Base-by-base conservation (phyloP, 805 yeast genomes). In the Saccharomycopsis fibuligera region DNA sequence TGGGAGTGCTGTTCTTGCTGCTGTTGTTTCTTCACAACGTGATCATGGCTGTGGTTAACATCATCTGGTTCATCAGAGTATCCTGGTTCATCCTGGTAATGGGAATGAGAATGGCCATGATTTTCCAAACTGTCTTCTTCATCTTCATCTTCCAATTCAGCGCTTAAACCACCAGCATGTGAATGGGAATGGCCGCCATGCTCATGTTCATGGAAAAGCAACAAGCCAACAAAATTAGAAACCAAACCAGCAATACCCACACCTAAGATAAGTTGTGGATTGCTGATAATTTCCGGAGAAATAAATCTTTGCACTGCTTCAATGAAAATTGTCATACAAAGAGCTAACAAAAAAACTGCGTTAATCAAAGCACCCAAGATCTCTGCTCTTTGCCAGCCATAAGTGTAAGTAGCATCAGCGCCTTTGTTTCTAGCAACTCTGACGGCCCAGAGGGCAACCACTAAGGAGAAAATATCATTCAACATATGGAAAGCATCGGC, bases 401-500 rank as follows among this genome's bases (percentile, higher is more conserved):
- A 91, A 2, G 98, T 93, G 68, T 86, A 91, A 50, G 81, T 82
- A 2, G 93, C 83, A 62, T 88, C 93, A 1, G 96, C 93, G 25
- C 81, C 79, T 59, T 80, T 77, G 35, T 78, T 79, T 58, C 84
- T 84, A 46, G 96, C 89, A 10, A 89, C 96, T 54, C 78, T 78
- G 19, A 93, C 98, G 0, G 99, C 99, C 97, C 97, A 91, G 29
- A 90, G 69, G 0, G 99, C 99, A 44, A 91, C 89, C 17, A 90
- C 55, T 31, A 91, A 71, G 1, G 97, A 88, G 51, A 91, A 80
- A 48, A 91, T 86, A 67, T 91, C 99, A 68, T 93, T 91, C 56
- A 91, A 73, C 98, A 93, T 93, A 65, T 91, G 99, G 75, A 91
- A 93, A 1, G 98, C 84, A 63, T 91, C 99, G 1, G 98, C 99